Base-by-base conservation (phyloP, 441 rosid species). In the Populus hybrid region DNA sequence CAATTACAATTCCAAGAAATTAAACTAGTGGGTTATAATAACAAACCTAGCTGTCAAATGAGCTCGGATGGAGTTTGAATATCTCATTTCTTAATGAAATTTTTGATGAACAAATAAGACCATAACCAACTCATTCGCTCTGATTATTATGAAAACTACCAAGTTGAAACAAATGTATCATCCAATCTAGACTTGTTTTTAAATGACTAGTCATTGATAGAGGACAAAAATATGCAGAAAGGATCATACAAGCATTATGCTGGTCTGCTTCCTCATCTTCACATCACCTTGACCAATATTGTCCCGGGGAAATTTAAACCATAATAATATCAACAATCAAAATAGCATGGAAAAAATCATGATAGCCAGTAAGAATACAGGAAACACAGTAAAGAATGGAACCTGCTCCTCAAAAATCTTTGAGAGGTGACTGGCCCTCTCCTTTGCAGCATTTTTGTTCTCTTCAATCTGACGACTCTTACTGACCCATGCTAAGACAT, bases 371-470 rank as follows among this genome's bases (percentile, higher is more conserved):
- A 26, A 81, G 12, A 57, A 80, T 50, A 34, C 69, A 78, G 69
- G 30, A 38, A 78, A 66, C 21, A 57, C 1, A 32, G 20, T 21
- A 14, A 18, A 40, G 21, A 34, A 50, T 82, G 79, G 36, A 32
- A 96, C 99, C 91, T 92, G 97, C 88, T 96, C 98, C 88, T 94
- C 98, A 86, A 96, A 93, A 80, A 85, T 72, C 85, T 84, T 92
- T 6, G 97, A 92, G 63, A 90, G 91, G 85, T 89, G 95, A 81
- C 84, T 83, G 68, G 95, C 97, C 82, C 89, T 94, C 86, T 92
- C 89, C 86, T 89, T 96, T 79, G 89, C 96, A 77, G 86, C 86
- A 77, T 85, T 92, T 85, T 84, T 84, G 78, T 86, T 89, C 81
- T 89, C 93, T 81, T 87, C 97, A 61, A 96, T 84, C 85, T 90